Evolutionary conservation across 2,329 filamentous ascomycete genomes (phyloP), one percentile per base, ranked within the genome.

Genomic region (Plenodomus biglobosus): DNA sequence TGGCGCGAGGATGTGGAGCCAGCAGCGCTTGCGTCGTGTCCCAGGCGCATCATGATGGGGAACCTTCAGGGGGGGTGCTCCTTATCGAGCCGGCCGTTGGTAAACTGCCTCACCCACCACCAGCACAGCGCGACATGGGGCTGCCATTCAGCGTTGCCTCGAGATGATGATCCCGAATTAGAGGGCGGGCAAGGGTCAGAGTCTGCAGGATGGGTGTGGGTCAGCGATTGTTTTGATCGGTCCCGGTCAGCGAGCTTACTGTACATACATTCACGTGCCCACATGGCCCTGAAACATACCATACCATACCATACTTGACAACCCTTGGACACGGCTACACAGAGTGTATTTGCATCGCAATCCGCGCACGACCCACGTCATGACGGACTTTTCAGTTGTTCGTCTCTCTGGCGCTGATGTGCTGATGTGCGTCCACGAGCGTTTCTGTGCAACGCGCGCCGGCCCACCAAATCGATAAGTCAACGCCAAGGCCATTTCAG

Each of bases 401-500:
- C 36, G 30, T 37, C 18, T 39, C 32, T 21, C 45, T 49, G 46
- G 36, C 50, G 44, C 46, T 40, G 27, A 43, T 42, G 50, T 42
- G 44, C 46, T 40, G 27, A 43, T 42, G 50, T 42, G 43, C 44
- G 38, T 41, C 45, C 41, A 44, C 39, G 41, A 38, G 37, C 38
- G 32, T 40, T 36, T 42, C 35, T 46, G 44, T 52, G 47, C 39
- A 40, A 44, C 37, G 46, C 48, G 45, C 50, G 38, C 41, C 24
- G 30, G 38, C 41, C 48, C 53, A 32, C 19, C 27, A 27, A 59
- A 53, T 53, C 53, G 51, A 61, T 58, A 48, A 52, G 50, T 38
- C 42, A 39, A 39, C 38, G 39, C 34, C 36, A 40, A 50, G 52
- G 45, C 46, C 45, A 46, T 44, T 41, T 46, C 17, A 48, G 36